Conservation (phyloP, 1,139 yeast genomes). For the Diutina pseudorugosa region DNA sequence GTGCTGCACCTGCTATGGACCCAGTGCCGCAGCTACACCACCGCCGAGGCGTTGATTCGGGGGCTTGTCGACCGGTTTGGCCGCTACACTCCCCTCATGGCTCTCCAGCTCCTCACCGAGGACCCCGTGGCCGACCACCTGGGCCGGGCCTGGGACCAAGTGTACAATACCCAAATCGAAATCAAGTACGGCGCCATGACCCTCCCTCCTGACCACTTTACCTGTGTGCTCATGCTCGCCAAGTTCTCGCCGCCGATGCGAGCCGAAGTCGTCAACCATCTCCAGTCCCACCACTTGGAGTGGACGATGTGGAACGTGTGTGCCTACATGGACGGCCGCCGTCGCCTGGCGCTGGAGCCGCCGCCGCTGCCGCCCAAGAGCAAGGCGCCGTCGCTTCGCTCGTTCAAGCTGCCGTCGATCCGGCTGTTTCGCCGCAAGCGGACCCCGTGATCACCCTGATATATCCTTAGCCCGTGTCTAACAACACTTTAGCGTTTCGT, state of each 20-base stretch:
- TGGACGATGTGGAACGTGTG: slow-evolving; percentile 4
- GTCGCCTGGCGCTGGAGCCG: neutral
- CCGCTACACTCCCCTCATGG: slow-evolving; percentile 1
- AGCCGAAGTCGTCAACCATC: neutral
- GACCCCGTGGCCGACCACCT: neutral
- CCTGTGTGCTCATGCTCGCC: neutral
- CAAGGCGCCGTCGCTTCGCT: neutral
- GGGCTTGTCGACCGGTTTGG: neutral
- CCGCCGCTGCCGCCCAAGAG: neutral
- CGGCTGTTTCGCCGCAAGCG: neutral
- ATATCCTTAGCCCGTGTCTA: too few species aligned
- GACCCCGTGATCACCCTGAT: neutral
- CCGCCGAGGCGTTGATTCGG: neutral
- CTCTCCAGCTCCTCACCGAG: neutral
- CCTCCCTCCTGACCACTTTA: neutral
- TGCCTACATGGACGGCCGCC: neutral
- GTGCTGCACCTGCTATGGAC: neutral
- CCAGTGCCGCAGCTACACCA: neutral
- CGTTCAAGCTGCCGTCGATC: neutral
- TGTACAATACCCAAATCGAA: slow-evolving; percentile 1
- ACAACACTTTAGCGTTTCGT: too few species aligned
- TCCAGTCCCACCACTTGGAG: neutral
- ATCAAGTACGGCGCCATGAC: slow-evolving; percentile 1
- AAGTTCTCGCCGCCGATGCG: neutral
- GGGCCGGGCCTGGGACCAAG: neutral